Evolutionary conservation across 2,329 filamentous ascomycete genomes (phyloP).

Genomic region (Alternaria sp.): DNA sequence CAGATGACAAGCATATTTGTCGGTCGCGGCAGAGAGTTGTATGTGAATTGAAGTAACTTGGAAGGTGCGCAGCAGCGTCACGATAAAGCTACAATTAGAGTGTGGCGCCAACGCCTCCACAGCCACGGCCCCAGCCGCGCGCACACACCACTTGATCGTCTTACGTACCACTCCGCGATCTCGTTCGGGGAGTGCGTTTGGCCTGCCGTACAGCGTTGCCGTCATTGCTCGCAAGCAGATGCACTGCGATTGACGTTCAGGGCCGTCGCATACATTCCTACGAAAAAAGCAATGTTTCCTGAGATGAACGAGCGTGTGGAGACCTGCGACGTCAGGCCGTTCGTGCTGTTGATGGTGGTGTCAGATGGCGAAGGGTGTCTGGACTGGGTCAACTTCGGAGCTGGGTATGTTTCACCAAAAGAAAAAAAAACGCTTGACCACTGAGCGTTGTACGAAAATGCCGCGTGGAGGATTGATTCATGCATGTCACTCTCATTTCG

Average conservation of each 20-base stretch:
- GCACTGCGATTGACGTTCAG: background rate
- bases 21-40: background rate
- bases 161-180: background rate
- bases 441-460: background rate
- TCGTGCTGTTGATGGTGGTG: background rate
- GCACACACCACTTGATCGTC: background rate
- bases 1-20: background rate
- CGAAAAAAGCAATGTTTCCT: background rate
- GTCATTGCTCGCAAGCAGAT: background rate
- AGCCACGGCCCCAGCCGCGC: background rate
- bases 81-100: background rate
- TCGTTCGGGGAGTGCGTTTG: background rate
- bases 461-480: background rate
- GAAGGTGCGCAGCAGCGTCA: background rate
- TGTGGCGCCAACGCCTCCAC: background rate
- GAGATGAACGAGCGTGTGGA: background rate
- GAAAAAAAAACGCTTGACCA: background rate
- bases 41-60: background rate
- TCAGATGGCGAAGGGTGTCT: background rate
- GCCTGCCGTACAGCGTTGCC: background rate
- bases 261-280: background rate
- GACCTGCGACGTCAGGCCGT: background rate
- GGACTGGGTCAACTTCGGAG: background rate
- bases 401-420: background rate
- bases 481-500: conserved; percentile 1